Percentiles rank a stretch among this genome's conserved stretches.
These are phyloP conservation scores for Coprinopsis sp. DNA, from an alignment of 768 basidiomycete genomes.

Conservation along the genomic window DNA sequence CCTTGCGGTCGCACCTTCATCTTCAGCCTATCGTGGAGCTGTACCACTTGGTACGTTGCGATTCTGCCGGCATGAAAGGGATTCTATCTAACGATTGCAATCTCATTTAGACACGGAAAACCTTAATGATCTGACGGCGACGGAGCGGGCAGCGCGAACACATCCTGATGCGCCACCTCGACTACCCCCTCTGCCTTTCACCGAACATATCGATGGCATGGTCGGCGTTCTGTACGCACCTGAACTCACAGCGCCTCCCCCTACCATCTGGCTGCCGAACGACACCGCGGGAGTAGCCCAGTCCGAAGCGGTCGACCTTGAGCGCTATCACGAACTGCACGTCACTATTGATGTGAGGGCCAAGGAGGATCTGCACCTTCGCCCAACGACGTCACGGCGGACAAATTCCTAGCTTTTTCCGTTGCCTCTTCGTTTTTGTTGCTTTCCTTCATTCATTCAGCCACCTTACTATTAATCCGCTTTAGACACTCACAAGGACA, in stretches of 20 bases:
- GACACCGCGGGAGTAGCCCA: slow-evolving; percentile 69
- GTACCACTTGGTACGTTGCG: slow-evolving; percentile 61
- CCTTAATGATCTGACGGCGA: slow-evolving; percentile 75
- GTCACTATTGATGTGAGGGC: slow-evolving; percentile 67
- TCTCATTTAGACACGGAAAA: slow-evolving; percentile 59
- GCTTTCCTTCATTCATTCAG: not conserved
- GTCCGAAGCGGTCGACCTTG: slow-evolving; percentile 71
- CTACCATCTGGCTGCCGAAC: slow-evolving; percentile 83
- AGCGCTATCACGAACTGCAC: slow-evolving; percentile 65
- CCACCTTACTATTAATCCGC: not conserved
- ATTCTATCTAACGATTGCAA: slow-evolving; percentile 2
- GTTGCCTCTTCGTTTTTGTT: not conserved
- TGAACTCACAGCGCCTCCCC: slow-evolving; percentile 71
- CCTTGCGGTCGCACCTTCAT: slow-evolving; percentile 66
- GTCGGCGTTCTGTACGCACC: slow-evolving; percentile 77
- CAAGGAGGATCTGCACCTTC: slow-evolving; percentile 43
- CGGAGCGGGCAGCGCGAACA: slow-evolving; percentile 72
- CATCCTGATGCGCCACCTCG: slow-evolving; percentile 75
- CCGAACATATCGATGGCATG: slow-evolving; percentile 75
- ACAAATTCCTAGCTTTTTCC: not conserved
- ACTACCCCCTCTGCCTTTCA: slow-evolving; percentile 62
- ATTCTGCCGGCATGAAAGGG: slow-evolving; percentile 9
- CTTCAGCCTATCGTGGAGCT: slow-evolving; percentile 49
- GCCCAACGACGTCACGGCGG: slow-evolving; percentile 28
- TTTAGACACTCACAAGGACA: not conserved